phyloP scores from a whole-genome alignment of 768 basidiomycete species.

The Lentinula edodes region DNA sequence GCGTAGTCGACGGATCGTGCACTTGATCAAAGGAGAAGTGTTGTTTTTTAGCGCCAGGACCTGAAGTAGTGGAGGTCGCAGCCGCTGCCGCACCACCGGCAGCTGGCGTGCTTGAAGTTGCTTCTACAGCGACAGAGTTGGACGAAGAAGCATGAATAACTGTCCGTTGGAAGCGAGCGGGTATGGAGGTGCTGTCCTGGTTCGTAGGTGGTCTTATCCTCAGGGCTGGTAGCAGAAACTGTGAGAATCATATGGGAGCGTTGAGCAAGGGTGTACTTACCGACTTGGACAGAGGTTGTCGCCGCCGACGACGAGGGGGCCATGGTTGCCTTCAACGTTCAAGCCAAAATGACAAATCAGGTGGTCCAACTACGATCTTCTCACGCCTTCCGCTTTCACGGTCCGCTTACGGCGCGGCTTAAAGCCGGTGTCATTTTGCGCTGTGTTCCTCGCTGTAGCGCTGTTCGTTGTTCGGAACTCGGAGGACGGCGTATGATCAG shows the following conservation, averaged over 20 bases:
- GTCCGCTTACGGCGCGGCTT: not conserved
- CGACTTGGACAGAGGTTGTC: conserved; percentile 92
- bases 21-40: conserved; percentile 93
- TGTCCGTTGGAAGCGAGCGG: conserved; percentile 88
- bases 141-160: conserved; percentile 74
- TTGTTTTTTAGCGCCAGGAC: conserved; percentile 68
- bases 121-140: conserved; percentile 81
- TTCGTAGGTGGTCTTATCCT: conserved; percentile 85
- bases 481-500: too few relatives aligned
- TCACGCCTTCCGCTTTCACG: not conserved
- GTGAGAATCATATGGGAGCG: conserved; percentile 1
- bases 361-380: not conserved
- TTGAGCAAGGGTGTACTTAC: conserved; percentile 41
- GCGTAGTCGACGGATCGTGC: conserved; percentile 77
- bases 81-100: conserved; percentile 46
- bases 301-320: conserved; percentile 60
- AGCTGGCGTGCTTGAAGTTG: conserved; percentile 46
- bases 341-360: conserved; percentile 4
- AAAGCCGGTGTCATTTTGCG: too few relatives aligned
- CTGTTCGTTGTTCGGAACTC: too few relatives aligned
- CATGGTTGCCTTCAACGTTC: conserved; percentile 7
- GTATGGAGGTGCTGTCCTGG: conserved; percentile 82
- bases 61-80: conserved; percentile 31
- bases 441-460: too few relatives aligned
- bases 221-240: conserved; percentile 46